phyloP scores from a whole-genome alignment of 176 grass and related monocot species.

The Bothriochloa decipiens region DNA sequence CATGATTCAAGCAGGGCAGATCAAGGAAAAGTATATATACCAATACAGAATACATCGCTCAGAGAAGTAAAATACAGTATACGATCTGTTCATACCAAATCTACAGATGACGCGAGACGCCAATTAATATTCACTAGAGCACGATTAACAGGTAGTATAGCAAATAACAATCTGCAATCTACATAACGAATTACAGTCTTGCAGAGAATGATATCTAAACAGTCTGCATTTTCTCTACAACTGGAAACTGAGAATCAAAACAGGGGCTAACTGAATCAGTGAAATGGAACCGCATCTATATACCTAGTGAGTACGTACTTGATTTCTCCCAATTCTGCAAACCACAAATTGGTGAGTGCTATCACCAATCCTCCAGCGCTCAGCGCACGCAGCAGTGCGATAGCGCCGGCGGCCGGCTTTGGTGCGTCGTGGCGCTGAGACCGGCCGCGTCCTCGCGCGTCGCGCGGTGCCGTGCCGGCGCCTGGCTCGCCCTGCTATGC shows the following conservation, averaged over 20 bases:
- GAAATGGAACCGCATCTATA: background rate
- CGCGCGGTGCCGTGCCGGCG: background rate
- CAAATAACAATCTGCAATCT: background rate
- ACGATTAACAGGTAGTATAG: background rate
- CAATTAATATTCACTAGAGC: background rate
- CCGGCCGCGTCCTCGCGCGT: background rate
- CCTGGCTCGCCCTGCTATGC: no score
- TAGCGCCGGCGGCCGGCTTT: background rate
- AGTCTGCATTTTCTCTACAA: background rate
- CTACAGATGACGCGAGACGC: background rate
- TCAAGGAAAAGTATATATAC: background rate
- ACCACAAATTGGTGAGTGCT: background rate
- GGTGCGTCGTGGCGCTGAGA: background rate
- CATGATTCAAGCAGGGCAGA: background rate
- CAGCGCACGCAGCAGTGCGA: background rate
- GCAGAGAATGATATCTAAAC: background rate
- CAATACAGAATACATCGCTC: no score
- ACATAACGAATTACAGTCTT: background rate
- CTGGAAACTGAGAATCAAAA: background rate
- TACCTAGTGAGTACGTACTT: background rate
- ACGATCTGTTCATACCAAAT: no score
- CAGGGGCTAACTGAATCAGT: background rate
- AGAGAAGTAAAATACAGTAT: no score
- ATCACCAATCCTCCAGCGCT: background rate
- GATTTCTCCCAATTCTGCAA: background rate